Evolutionary conservation across 305 asterid species (phyloP).

Genomic region (Fraxinus dipetala): DNA sequence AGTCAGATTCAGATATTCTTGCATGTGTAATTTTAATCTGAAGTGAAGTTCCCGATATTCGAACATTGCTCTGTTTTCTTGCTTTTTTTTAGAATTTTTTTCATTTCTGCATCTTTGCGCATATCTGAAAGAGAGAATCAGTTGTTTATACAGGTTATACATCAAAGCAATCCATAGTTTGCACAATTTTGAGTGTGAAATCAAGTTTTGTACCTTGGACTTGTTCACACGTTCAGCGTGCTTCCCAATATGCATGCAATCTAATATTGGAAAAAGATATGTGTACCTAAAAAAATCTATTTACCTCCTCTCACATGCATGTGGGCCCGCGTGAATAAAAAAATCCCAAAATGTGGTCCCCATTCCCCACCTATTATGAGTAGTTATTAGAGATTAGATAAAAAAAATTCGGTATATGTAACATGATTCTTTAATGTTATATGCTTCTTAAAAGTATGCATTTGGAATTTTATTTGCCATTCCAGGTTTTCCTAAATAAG

Average conservation of each 20-base stretch:
- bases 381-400: too few relatives aligned
- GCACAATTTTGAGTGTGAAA: slow-evolving; percentile 20
- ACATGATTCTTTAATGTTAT: not conserved
- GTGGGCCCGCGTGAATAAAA: too few relatives aligned
- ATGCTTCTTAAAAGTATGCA: not conserved
- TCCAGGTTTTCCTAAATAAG: not conserved
- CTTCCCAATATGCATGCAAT: not conserved
- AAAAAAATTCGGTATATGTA: too few relatives aligned
- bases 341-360: too few relatives aligned
- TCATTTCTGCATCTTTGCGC: slow-evolving; percentile 23
- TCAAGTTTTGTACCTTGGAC: slow-evolving; percentile 13
- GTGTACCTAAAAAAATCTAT: too few relatives aligned
- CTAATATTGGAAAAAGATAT: not conserved
- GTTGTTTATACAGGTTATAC: slow-evolving; percentile 24
- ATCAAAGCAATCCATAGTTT: slow-evolving; percentile 7
- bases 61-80: slow-evolving; percentile 20
- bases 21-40: slow-evolving; percentile 23
- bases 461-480: not conserved
- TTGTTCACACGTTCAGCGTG: not conserved
- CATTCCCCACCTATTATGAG: too few relatives aligned
- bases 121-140: slow-evolving; percentile 23
- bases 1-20: slow-evolving; percentile 40
- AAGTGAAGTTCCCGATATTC: slow-evolving; percentile 29
- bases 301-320: too few relatives aligned
- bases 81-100: not conserved